Percentiles rank a stretch among this genome's conserved stretches.
phyloP scores from a whole-genome alignment of 2,329 filamentous ascomycete species.

The Phoma sp. region DNA sequence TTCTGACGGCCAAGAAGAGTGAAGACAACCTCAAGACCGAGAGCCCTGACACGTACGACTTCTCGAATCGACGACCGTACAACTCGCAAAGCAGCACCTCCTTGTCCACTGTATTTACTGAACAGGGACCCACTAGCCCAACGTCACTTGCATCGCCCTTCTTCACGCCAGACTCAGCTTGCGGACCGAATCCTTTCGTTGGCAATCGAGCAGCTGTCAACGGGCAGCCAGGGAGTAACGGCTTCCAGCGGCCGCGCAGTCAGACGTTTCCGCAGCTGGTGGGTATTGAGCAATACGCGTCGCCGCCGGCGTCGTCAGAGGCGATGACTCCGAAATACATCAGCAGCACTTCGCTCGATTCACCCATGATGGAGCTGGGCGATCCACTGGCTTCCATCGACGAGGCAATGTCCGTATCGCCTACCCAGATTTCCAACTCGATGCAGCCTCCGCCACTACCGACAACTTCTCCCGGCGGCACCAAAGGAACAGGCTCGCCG shows the following conservation, averaged over 20 bases:
- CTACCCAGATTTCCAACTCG: constrained; percentile 45
- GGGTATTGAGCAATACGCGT: constrained; percentile 66
- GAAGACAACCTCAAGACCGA: constrained; percentile 70
- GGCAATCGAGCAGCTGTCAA: constrained; percentile 57
- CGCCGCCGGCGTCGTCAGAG: constrained; percentile 59
- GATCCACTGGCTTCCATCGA: constrained; percentile 50
- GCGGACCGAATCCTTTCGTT: constrained; percentile 66
- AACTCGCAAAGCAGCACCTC: constrained; percentile 72
- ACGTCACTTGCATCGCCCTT: constrained; percentile 76
- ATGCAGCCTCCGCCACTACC: constrained; percentile 58
- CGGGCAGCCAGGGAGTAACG: constrained; percentile 56
- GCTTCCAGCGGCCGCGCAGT: constrained; percentile 78
- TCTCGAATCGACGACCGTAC: constrained; percentile 65
- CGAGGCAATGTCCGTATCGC: constrained; percentile 48
- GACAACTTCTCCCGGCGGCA: constrained; percentile 41
- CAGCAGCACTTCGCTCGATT: constrained; percentile 56
- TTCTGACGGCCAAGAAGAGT: constrained; percentile 66
- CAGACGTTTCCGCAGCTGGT: constrained; percentile 80
- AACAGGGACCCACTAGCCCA: constrained; percentile 74
- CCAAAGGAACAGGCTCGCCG: constrained; percentile 51
- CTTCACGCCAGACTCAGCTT: constrained; percentile 76
- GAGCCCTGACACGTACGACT: constrained; percentile 65
- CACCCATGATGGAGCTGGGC: constrained; percentile 57
- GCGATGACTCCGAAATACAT: constrained; percentile 62
- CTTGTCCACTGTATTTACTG: constrained; percentile 70